Base-by-base conservation (phyloP, 352 stramenopile species). In the Phytophthora citricola region DNA sequence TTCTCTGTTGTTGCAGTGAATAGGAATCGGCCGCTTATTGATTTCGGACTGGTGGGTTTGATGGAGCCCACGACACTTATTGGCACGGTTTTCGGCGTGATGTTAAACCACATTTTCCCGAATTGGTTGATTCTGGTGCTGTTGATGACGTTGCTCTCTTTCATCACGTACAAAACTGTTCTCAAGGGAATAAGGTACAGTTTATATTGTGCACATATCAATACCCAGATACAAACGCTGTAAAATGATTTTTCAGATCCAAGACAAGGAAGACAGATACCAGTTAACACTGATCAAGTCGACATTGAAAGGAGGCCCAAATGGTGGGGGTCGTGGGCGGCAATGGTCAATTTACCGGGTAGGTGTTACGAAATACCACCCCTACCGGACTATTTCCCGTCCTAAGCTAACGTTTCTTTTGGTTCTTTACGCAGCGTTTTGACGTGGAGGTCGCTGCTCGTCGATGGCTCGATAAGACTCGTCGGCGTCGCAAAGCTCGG, bases 31-130 rank as follows among this genome's bases (percentile, higher is more conserved):
- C 94, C 96, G 1, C 78, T 99, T 14, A 97, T 99, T 49, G 92
- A 99, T 83, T 99, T 98, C 83, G 93, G 98, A 45, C 73, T 99
- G 4, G 96, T 98, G n/a, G 67, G 98, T 1, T 87, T 99, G 14
- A 99, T 99, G 97, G 96, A 99, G 81, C 97, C 96, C 0, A 85
- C 95, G 70, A 91, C 85, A 29, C 73, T 94, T 0, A 78, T 91
- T 26, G 85, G 85, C 31, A 76, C 85, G 5, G 79, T 92, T 40
- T 87, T 90, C 20, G 85, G 83, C 15, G 85, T 94, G 32, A 89
- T 91, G 81, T 56, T 90, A 40, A 94, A 94, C 68, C 77, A 87
- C 43, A 69, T 91, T 26, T 79, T 94, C 38, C 86, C 86, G 11
- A 85, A 92, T 52, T 94, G 86, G 86, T 68, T 92, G 61, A 92